These are phyloP conservation scores for Francoa sonchifolia DNA, from an alignment of 441 rosid genomes.

Conservation along the genomic window DNA sequence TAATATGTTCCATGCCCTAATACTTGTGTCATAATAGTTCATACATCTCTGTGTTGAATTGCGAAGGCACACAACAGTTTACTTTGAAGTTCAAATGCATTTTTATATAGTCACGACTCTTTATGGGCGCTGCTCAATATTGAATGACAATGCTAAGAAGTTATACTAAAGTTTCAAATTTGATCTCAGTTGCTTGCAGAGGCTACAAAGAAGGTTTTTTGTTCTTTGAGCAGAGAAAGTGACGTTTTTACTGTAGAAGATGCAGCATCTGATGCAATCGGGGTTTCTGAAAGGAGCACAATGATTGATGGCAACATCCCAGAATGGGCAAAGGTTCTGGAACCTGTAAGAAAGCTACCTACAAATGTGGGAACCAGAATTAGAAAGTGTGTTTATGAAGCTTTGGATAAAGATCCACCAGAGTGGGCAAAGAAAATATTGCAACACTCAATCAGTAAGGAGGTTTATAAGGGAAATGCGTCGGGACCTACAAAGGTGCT, in stretches of 20 bases:
- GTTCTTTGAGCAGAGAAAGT: conserved; percentile 44
- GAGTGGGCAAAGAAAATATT: conserved; percentile 85
- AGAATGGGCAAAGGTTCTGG: conserved; percentile 80
- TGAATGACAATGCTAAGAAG: no score
- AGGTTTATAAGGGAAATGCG: conserved; percentile 97
- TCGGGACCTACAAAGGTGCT: conserved; percentile 99
- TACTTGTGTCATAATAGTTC: no score
- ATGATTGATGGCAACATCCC: conserved; percentile 48
- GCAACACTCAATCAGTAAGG: conserved; percentile 93
- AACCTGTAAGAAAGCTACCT: conserved; percentile 93
- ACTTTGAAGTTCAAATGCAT: no score
- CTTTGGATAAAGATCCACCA: conserved; percentile 74
- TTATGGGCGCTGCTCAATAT: no score
- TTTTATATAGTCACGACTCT: no score
- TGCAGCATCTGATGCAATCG: conserved; percentile 45
- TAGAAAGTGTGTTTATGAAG: conserved; percentile 83
- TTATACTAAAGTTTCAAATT: conserved; percentile 20
- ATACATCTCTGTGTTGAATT: no score
- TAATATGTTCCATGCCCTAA: no score
- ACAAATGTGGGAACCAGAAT: conserved; percentile 99
- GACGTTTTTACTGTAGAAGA: conserved; percentile 58
- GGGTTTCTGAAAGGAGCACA: conserved; percentile 33
- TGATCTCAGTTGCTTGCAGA: conserved; percentile 94
- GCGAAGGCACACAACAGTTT: no score
- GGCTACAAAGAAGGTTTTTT: conserved; percentile 66